Base-by-base conservation (phyloP, 352 stramenopile genomes). In the Phytophthora litchii region DNA sequence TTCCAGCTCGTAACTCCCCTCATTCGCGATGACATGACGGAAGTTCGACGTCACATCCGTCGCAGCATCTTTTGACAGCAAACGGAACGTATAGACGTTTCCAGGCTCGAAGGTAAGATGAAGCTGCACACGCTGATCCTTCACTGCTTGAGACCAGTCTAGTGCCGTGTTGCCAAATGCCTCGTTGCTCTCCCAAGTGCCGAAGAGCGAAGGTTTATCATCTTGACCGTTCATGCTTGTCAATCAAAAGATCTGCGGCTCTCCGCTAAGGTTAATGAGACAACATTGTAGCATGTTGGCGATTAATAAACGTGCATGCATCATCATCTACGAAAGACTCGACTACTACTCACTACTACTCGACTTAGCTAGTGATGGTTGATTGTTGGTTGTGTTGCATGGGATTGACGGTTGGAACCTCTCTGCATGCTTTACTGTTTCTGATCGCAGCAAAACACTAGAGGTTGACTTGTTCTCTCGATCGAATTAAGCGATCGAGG, bases 101-200 rank as follows among this genome's bases (percentile, higher is more conserved):
- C 78, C 59, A 19, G 34, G 31, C 16, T 59, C 40, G 31, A 91
- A 91, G 12, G 62, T 53, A 11, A 93, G 55, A 11, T 59, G 37
- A 3, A 88, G 67, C n/a, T 53, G 55, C 20, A 64, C 80, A 8
- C 51, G 66, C 17, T 73, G 57, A 10, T 83, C 70, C 44, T 89
- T 89, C 9, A 93, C 60, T 20, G 81, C 81, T 36, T 89, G 71
- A 34, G 80, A 78, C 84, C 84, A 93, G 59, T 93, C 84, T 16
- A 93, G 62, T 32, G 78, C 45, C 11, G 84, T 93, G 48, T 89
- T 93, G 12, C 84, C 84, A 25, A 93, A 91, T 5, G 80, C 81
- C 20, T 93, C 84, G 2, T 76, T 81, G 67, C 80, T 93, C 13
- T 61, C 58, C 83, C 83, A 93, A 21, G 54, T 20, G 13, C 83